phyloP scores from a whole-genome alignment of 495 filamentous ascomycete genomes.

The Podospora australis region DNA sequence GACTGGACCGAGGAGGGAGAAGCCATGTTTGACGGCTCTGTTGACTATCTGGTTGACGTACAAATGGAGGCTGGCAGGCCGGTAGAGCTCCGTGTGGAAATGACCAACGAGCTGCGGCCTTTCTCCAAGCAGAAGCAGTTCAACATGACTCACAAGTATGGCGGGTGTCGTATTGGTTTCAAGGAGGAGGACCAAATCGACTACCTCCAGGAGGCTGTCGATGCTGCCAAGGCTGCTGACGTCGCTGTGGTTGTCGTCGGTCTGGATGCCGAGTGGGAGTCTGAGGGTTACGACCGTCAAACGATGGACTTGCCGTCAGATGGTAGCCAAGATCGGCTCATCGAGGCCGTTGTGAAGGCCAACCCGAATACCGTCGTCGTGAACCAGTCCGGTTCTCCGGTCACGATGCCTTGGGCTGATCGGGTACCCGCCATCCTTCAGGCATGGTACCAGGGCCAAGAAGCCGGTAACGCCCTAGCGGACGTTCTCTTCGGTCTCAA shows the following conservation, averaged over 20 bases:
- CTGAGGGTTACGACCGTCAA: conserved; percentile 77
- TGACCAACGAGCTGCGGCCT: conserved; percentile 56
- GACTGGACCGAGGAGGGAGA: conserved; percentile 61
- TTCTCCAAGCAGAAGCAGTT: conserved; percentile 42
- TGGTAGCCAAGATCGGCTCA: conserved; percentile 67
- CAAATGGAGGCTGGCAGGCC: conserved; percentile 44
- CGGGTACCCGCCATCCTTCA: conserved; percentile 63
- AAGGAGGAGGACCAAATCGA: conserved; percentile 63
- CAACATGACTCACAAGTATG: conserved; percentile 52
- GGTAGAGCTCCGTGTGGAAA: conserved; percentile 48
- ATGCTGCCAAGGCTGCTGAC: conserved; percentile 60
- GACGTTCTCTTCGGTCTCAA: conserved; percentile 81
- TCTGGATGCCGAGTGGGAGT: conserved; percentile 81
- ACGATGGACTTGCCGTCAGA: conserved; percentile 70
- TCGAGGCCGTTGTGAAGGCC: conserved; percentile 59
- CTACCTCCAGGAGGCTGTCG: conserved; percentile 64
- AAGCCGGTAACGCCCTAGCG: conserved; percentile 78
- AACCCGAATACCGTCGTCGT: conserved; percentile 74
- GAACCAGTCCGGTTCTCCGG: conserved; percentile 77
- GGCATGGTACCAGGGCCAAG: conserved; percentile 79
- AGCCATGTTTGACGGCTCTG: conserved; percentile 54
- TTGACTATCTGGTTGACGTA: conserved; percentile 48
- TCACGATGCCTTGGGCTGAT: conserved; percentile 76
- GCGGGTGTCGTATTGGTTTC: conserved; percentile 74
- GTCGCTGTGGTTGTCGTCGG: conserved; percentile 76